phyloP scores from a whole-genome alignment of 2,329 filamentous ascomycete species.

The Nemania abortiva region DNA sequence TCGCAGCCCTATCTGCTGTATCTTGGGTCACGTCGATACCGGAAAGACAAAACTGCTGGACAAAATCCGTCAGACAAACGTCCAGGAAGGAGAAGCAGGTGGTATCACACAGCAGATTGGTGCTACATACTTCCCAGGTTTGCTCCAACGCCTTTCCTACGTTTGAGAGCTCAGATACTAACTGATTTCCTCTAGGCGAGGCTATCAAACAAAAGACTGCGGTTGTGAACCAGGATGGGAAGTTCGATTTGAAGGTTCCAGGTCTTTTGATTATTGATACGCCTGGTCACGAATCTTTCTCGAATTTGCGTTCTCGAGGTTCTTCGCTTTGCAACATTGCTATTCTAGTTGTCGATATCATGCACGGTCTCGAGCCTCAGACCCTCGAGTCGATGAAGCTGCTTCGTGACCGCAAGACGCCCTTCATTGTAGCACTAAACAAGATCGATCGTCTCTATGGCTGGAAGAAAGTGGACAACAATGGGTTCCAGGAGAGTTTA shows the following conservation, averaged over 20 bases:
- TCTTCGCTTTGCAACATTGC: constrained; percentile 99
- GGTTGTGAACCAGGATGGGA: constrained; percentile 90
- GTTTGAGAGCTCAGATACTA: constrained; percentile 5
- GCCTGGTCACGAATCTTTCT: constrained; percentile 99
- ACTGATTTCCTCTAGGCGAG: constrained; percentile 67
- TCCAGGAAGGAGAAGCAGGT: constrained; percentile 98
- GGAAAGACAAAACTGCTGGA: constrained; percentile 99
- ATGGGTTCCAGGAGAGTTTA: constrained; percentile 95
- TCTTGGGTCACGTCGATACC: constrained; percentile 99
- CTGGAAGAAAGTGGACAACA: constrained; percentile 99
- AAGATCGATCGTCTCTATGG: constrained; percentile 99
- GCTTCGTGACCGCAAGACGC: constrained; percentile 91
- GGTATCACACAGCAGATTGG: constrained; percentile 99
- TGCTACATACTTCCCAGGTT: constrained; percentile 92
- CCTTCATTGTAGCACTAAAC: constrained; percentile 98
- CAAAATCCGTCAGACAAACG: constrained; percentile 98
- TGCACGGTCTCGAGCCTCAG: constrained; percentile 98
- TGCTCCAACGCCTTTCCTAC: background rate
- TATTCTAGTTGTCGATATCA: constrained; percentile 98
- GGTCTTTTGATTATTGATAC: constrained; percentile 98
- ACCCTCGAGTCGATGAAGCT: constrained; percentile 97
- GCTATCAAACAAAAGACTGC: constrained; percentile 91
- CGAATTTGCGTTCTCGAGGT: constrained; percentile 94
- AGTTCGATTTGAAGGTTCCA: constrained; percentile 97
- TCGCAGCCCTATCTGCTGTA: constrained; percentile 98